A percentile compares a stretch with the other conserved stretches of the same genome.
phyloP scores from a whole-genome alignment of 345 rosid genomes.

The Gossypium raimondii region DNA sequence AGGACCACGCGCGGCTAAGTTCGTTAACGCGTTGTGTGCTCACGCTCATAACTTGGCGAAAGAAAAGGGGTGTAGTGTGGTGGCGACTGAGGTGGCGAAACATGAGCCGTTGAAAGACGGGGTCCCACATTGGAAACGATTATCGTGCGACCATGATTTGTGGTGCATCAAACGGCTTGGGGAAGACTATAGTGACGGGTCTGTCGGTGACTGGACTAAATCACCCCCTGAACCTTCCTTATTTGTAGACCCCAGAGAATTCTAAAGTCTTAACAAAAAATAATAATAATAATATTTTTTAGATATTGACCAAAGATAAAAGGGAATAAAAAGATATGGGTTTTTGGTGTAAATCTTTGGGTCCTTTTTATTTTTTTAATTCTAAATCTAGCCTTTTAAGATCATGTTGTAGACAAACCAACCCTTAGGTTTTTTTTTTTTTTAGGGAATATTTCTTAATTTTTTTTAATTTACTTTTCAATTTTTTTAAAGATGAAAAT shows the following conservation, averaged over 20 bases:
- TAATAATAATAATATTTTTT: background rate
- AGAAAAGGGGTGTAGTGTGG: constrained; percentile 58
- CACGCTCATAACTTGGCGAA: constrained; percentile 88
- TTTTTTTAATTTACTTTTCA: background rate
- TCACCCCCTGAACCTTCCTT: constrained; percentile 75
- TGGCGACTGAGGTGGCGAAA: constrained; percentile 78
- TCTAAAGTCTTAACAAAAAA: constrained; percentile 24
- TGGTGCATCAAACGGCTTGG: constrained; percentile 93
- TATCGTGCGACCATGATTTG: constrained; percentile 74
- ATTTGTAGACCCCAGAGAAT: constrained; percentile 96
- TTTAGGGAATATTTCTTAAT: background rate
- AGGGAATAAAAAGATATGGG: background rate
- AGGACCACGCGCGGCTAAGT: constrained; percentile 60
- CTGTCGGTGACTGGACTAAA: constrained; percentile 85
- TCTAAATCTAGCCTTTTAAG: constrained; percentile 39
- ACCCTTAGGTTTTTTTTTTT: background rate
- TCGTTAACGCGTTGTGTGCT: constrained; percentile 57
- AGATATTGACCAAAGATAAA: background rate
- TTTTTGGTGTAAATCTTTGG: constrained; percentile 19
- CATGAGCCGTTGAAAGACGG: constrained; percentile 61
- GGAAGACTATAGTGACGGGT: constrained; percentile 74
- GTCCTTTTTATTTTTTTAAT: background rate
- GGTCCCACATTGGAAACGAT: constrained; percentile 76
- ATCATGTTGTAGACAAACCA: constrained; percentile 29
- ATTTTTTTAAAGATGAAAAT: too few relatives aligned